Evolutionary conservation across 2,329 filamentous ascomycete species (phyloP), one percentile per base, ranked within the genome.

Genomic region (Xylaria sp.): DNA sequence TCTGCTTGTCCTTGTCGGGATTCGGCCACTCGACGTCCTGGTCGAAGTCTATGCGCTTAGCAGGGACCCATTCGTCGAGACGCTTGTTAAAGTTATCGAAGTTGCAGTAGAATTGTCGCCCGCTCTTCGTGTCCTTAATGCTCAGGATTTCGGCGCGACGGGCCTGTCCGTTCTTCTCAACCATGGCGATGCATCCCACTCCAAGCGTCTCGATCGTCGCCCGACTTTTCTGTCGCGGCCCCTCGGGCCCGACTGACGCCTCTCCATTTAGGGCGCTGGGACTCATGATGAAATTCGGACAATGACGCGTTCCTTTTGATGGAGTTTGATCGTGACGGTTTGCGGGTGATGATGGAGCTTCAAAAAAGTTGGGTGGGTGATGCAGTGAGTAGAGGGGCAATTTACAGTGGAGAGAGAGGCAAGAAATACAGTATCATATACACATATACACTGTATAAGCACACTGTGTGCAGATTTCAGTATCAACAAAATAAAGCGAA

Each of bases 71-170:
- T 84, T 99, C 96, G 83, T 88, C 84, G 12, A 88, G 81, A 72
- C 85, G 86, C 81, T 98, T 98, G 82, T 98, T 98, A 88, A 98
- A 98, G 77, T 97, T 97, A 78, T 97, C 93, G 79, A 98, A 98
- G 80, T 98, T 97, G 76, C 97, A 97, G 81, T 98, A 98, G 78
- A 95, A 98, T 64, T 93, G 92, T 47, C 93, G 91, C 17, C 92
- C 91, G 76, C 93, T 95, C 80, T 97, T 97, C 24, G 93, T 92
- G 68, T 94, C 93, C 77, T 93, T 91, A 74, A 98, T 97, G 67
- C 93, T 96, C n/a, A 99, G 84, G 71, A 99, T 97, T 80, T 99
- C 96, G 75, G 96, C 96, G 82, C 96, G 94, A 75, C 96, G 91
- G 69, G 92, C 87, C 76, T 94, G 90, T 69, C 93, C 93, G 80